Conservation (phyloP, 2,329 filamentous ascomycete genomes). For the Phaeosphaeria sp. region DNA sequence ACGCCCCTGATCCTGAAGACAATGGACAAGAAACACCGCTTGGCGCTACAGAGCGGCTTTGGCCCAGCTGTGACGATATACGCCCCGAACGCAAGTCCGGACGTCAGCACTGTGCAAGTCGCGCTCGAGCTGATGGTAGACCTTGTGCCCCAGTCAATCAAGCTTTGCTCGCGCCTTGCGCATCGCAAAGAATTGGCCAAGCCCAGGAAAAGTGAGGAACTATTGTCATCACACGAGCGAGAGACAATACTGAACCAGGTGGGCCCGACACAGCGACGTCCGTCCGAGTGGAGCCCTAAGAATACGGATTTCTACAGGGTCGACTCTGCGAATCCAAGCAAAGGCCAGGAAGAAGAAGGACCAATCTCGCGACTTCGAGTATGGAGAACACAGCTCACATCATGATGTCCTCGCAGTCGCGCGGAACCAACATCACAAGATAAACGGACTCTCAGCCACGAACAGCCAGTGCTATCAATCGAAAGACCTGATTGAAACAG, state of each 20-base stretch:
- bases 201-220: neutral
- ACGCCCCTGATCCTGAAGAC: slow-evolving; percentile 1
- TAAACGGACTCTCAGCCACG: neutral
- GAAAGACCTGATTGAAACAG: neutral
- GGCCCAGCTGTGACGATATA: neutral
- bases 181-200: neutral
- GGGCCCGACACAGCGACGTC: neutral
- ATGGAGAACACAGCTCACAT: neutral
- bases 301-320: neutral
- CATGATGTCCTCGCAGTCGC: neutral
- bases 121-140: neutral
- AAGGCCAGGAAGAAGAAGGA: neutral
- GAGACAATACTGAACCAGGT: neutral
- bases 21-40: slow-evolving; percentile 6
- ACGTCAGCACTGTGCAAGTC: slow-evolving; percentile 6
- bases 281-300: neutral
- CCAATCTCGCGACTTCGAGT: neutral
- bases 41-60: neutral
- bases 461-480: neutral
- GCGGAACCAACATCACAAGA: neutral
- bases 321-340: slow-evolving; percentile 1
- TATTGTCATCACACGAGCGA: neutral
- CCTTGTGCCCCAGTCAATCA: neutral
- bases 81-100: neutral
- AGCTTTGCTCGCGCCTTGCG: slow-evolving; percentile 2